phyloP scores from a whole-genome alignment of 139 green algal genomes.

The Dunaliella primolecta region DNA sequence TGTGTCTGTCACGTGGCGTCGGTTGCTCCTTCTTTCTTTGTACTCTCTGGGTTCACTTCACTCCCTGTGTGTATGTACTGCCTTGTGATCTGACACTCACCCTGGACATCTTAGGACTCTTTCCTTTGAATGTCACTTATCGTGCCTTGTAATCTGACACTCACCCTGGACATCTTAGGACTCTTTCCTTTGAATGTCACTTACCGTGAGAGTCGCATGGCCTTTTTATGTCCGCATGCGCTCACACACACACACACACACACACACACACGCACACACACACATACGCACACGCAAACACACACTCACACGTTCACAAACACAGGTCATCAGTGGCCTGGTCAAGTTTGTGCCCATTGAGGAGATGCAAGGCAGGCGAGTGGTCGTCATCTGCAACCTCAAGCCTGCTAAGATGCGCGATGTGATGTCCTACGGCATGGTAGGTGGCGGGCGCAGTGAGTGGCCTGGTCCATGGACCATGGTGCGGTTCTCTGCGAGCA shows the following conservation, averaged over 20 bases:
- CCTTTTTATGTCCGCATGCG: not conserved
- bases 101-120: too few species aligned
- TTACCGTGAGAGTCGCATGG: not conserved
- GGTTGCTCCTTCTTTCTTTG: too few species aligned
- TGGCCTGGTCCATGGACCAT: too few species aligned
- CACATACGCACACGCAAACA: not conserved
- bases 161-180: too few species aligned
- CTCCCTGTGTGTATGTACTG: too few species aligned
- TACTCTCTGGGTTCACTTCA: too few species aligned
- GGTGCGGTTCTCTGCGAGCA: too few species aligned
- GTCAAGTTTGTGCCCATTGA: slow-evolving; percentile 91
- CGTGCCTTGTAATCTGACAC: too few species aligned
- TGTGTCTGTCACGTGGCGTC: too few species aligned
- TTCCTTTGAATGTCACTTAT: too few species aligned
- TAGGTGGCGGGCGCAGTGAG: slow-evolving; percentile 25
- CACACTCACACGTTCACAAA: not conserved
- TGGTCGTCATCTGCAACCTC: slow-evolving; percentile 92
- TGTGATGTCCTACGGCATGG: slow-evolving; percentile 84
- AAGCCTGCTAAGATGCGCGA: slow-evolving; percentile 96
- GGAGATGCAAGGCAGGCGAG: slow-evolving; percentile 71
- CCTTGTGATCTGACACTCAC: too few species aligned
- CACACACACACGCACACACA: not conserved
- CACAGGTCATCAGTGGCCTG: slow-evolving; percentile 81
- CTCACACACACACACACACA: not conserved
- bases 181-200: too few species aligned